A percentile compares a stretch with the other conserved stretches of the same genome.
phyloP scores from a whole-genome alignment of 129 eudicot genomes.

The Glebionis coronaria region DNA sequence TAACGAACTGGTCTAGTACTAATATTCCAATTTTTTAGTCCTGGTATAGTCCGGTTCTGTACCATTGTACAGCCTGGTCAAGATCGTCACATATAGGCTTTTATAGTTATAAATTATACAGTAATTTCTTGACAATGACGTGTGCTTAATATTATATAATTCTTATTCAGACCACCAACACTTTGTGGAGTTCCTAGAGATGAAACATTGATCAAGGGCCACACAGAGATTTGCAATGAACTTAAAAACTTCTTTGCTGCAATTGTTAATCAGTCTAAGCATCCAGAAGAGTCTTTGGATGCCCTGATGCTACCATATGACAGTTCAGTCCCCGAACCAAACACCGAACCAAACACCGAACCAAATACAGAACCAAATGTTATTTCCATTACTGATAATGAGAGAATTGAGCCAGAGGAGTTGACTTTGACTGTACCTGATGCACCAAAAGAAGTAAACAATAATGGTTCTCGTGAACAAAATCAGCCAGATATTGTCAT shows the following conservation, averaged over 20 bases:
- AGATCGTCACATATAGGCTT: not conserved
- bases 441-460: conserved; percentile 34
- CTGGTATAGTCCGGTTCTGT: no score
- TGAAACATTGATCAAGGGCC: conserved; percentile 73
- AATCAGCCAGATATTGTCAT: conserved; percentile 27
- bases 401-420: conserved; percentile 34
- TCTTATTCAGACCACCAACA: conserved; percentile 70
- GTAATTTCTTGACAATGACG: no score
- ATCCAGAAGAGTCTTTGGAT: conserved; percentile 43
- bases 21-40: no score
- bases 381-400: conserved; percentile 18
- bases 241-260: conserved; percentile 74
- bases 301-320: conserved; percentile 34
- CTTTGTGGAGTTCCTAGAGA: conserved; percentile 94
- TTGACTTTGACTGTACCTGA: conserved; percentile 21
- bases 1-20: no score
- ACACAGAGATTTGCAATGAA: conserved; percentile 59
- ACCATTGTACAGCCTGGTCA: not conserved
- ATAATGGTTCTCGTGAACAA: conserved; percentile 25
- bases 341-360: conserved; percentile 30
- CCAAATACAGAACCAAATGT: conserved; percentile 21
- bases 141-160: not conserved
- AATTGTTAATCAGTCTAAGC: conserved; percentile 73
- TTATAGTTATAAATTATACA: no score
- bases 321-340: conserved; percentile 30